phyloP scores from a whole-genome alignment of 2,329 filamentous ascomycete genomes.

The Thermothelomyces thermophilus region DNA sequence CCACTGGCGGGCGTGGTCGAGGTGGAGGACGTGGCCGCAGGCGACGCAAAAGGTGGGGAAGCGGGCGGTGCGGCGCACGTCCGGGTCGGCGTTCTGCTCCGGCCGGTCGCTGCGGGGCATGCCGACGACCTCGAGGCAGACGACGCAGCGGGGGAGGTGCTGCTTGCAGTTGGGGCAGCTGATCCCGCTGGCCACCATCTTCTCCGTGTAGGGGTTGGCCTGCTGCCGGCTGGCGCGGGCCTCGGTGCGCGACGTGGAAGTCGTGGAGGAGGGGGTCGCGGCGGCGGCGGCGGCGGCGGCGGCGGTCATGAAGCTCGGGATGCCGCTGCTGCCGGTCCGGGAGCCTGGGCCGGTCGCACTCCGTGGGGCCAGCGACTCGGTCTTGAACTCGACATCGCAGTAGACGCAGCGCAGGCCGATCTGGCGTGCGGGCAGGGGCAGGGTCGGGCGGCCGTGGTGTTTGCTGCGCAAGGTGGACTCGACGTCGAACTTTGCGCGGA shows the following conservation, averaged over 20 bases:
- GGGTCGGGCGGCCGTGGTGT: constrained; percentile 54
- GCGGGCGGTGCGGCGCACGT: constrained; percentile 43
- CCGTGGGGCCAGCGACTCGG: constrained; percentile 33
- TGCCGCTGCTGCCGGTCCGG: constrained; percentile 8
- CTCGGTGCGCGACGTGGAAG: constrained; percentile 5
- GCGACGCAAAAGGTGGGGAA: constrained; percentile 65
- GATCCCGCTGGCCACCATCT: constrained; percentile 51
- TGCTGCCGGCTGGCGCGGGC: constrained; percentile 11
- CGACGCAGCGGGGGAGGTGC: constrained; percentile 59
- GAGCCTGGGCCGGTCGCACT: constrained; percentile 7
- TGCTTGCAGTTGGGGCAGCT: constrained; percentile 61
- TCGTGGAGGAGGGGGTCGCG: constrained; percentile 24
- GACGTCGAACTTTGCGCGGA: constrained; percentile 71
- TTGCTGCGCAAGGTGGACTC: constrained; percentile 66
- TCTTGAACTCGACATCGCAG: constrained; percentile 54
- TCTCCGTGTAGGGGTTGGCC: constrained; percentile 51
- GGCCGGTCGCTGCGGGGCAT: constrained; percentile 50
- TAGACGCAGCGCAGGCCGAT: constrained; percentile 71
- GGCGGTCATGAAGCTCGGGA: constrained; percentile 5
- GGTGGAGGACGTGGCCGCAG: constrained; percentile 61
- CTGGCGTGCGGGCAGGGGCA: constrained; percentile 60
- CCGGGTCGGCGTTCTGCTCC: constrained; percentile 35
- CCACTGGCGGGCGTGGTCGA: constrained; percentile 62
- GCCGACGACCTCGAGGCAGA: constrained; percentile 61
- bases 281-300: constrained; percentile 14